Evolutionary conservation across 495 filamentous ascomycete species (phyloP).

Genomic region (Lophiostoma macrostomum): DNA sequence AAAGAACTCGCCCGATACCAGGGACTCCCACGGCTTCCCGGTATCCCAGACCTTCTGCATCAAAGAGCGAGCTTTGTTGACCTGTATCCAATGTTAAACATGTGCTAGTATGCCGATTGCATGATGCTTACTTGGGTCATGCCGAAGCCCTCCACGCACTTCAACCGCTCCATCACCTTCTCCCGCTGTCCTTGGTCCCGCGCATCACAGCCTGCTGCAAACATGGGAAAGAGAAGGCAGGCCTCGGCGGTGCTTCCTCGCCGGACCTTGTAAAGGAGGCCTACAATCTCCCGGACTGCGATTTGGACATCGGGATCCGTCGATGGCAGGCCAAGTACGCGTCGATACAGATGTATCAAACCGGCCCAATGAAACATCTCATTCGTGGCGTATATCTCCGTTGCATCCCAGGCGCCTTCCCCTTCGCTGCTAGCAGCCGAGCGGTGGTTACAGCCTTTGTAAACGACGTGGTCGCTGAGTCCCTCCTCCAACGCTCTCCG

Average conservation of each 20-base stretch:
- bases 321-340: conserved; percentile 61
- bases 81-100: conserved; percentile 31
- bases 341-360: conserved; percentile 70
- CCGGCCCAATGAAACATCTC: conserved; percentile 79
- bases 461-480: conserved; percentile 34
- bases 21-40: conserved; percentile 59
- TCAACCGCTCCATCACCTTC: conserved; percentile 65
- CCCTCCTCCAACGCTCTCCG: conserved; percentile 52
- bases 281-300: conserved; percentile 62
- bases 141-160: conserved; percentile 67
- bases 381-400: conserved; percentile 75
- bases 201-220: conserved; percentile 79
- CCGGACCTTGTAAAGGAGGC: conserved; percentile 59
- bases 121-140: conserved; percentile 62
- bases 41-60: conserved; percentile 68
- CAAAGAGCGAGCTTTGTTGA: conserved; percentile 58
- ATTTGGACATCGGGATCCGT: conserved; percentile 57
- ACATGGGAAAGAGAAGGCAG: conserved; percentile 77
- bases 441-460: conserved; percentile 44
- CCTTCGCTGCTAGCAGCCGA: conserved; percentile 34
- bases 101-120: not conserved
- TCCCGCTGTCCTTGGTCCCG: conserved; percentile 51
- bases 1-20: conserved; percentile 64
- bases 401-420: conserved; percentile 49
- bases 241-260: conserved; percentile 69